Conservation (phyloP, 306 rosid species). For the Ormosia emarginata region DNA sequence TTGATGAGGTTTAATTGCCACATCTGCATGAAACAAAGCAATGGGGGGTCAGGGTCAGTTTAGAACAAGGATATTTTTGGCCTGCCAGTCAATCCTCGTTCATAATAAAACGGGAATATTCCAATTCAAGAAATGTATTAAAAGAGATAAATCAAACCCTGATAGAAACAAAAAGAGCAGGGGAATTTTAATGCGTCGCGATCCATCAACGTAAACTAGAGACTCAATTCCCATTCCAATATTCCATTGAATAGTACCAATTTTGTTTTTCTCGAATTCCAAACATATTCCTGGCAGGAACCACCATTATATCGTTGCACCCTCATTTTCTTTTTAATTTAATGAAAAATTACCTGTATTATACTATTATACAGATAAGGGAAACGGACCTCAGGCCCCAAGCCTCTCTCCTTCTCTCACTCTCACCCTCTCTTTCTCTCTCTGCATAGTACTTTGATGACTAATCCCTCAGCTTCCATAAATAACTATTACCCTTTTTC, state of each 20-base stretch:
- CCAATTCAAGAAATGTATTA: conserved; percentile 34
- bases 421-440: neutral
- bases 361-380: conserved; percentile 24
- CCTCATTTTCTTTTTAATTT: conserved; percentile 8
- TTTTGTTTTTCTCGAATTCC: conserved; percentile 66
- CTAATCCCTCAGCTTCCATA: conserved; percentile 47
- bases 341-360: neutral
- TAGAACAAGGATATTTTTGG: conserved; percentile 47
- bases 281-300: conserved; percentile 53
- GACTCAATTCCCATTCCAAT: conserved; percentile 47
- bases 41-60: conserved; percentile 13
- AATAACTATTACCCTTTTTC: conserved; percentile 60
- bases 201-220: conserved; percentile 47
- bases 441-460: conserved; percentile 32
- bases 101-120: conserved; percentile 64
- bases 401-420: neutral
- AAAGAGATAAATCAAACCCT: conserved; percentile 29
- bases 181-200: conserved; percentile 52
- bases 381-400: neutral
- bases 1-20: conserved; percentile 11
- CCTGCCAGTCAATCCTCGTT: conserved; percentile 56
- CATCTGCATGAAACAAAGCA: conserved; percentile 33
- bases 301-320: conserved; percentile 38
- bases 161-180: conserved; percentile 33
- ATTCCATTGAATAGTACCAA: conserved; percentile 61